phyloP scores from a whole-genome alignment of 139 green algal species.

The Desmodesmus armatus region DNA sequence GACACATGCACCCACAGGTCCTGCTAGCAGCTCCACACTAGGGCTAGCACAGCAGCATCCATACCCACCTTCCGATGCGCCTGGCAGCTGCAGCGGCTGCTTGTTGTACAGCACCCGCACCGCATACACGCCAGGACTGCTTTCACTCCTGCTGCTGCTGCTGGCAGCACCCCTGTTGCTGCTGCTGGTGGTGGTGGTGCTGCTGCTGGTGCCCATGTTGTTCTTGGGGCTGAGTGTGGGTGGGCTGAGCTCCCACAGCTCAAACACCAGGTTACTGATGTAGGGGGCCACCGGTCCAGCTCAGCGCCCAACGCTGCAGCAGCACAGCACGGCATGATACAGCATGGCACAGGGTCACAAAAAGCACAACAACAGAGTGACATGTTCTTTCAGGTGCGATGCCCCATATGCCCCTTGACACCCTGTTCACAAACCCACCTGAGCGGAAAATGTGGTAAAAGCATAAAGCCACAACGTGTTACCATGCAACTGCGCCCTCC shows the following conservation, averaged over 20 bases:
- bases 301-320: slow-evolving; percentile 66
- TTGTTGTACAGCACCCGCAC: slow-evolving; percentile 75
- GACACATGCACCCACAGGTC: not conserved
- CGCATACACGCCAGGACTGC: not conserved
- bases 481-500: too few species aligned
- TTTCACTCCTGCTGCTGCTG: not conserved
- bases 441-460: too few species aligned
- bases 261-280: slow-evolving; percentile 71
- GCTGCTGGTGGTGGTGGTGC: not conserved
- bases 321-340: not conserved
- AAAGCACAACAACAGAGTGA: too few species aligned
- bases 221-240: slow-evolving; percentile 30
- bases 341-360: too few species aligned
- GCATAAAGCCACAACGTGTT: too few species aligned
- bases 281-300: slow-evolving; percentile 73
- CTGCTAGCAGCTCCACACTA: not conserved
- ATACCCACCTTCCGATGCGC: slow-evolving; percentile 39
- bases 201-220: slow-evolving; percentile 40
- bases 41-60: not conserved
- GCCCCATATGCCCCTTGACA: too few species aligned
- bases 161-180: not conserved
- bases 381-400: too few species aligned
- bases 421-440: too few species aligned
- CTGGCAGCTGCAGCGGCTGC: slow-evolving; percentile 62
- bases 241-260: slow-evolving; percentile 75